Conservation (phyloP, 2,329 filamentous ascomycete species). For the Beauveria bassiana region DNA sequence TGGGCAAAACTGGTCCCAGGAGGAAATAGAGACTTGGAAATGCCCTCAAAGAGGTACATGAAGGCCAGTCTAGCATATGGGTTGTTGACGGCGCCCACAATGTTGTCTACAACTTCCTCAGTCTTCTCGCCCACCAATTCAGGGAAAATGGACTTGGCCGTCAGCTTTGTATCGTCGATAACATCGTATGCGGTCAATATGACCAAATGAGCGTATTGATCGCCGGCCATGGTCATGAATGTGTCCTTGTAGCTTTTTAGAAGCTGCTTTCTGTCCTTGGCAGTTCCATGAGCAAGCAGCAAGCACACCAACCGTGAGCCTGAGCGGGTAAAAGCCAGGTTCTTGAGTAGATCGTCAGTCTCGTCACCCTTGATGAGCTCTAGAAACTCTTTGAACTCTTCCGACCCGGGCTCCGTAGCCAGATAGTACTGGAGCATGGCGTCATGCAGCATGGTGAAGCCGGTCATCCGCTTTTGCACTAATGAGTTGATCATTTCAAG, state of each 20-base stretch:
- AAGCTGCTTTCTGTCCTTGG: slow-evolving; percentile 88
- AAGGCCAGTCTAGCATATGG: slow-evolving; percentile 59
- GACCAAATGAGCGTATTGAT: slow-evolving; percentile 69
- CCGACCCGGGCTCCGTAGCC: slow-evolving; percentile 65
- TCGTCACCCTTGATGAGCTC: slow-evolving; percentile 90
- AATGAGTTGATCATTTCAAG: slow-evolving; percentile 83
- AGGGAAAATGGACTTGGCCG: slow-evolving; percentile 75
- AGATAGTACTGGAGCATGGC: slow-evolving; percentile 96
- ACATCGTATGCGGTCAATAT: slow-evolving; percentile 84
- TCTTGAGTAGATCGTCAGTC: slow-evolving; percentile 83
- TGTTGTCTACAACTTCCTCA: slow-evolving; percentile 53
- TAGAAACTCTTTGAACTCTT: slow-evolving; percentile 79
- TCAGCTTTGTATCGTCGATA: slow-evolving; percentile 88
- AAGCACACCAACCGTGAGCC: slow-evolving; percentile 77
- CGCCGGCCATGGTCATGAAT: slow-evolving; percentile 75
- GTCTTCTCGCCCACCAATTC: slow-evolving; percentile 72
- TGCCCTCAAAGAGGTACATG: slow-evolving; percentile 71
- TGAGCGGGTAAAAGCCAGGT: slow-evolving; percentile 89
- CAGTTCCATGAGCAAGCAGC: slow-evolving; percentile 72
- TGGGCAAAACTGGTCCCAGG: slow-evolving; percentile 56
- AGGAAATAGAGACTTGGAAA: slow-evolving; percentile 54
- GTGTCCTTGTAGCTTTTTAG: slow-evolving; percentile 87
- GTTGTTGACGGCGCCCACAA: slow-evolving; percentile 58
- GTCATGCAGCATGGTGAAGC: slow-evolving; percentile 96
- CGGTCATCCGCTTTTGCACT: slow-evolving; percentile 92